Evolutionary conservation across 2,329 filamentous ascomycete species (phyloP).

Genomic region (Epichloe festucae): DNA sequence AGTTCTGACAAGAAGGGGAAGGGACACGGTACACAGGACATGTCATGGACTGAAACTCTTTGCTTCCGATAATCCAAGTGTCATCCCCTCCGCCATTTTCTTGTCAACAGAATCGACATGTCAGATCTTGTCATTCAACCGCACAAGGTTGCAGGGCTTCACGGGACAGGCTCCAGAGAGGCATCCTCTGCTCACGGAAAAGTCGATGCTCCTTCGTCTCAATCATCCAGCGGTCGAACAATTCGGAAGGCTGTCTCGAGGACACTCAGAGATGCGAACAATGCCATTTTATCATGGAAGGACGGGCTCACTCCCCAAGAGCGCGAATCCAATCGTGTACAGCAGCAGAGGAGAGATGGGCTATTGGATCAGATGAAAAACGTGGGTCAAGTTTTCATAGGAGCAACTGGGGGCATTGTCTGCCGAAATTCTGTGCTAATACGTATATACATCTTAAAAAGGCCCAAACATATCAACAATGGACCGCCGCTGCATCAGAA

Average conservation of each 20-base stretch:
- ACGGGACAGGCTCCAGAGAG: not conserved
- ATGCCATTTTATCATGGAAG: conserved; percentile 31
- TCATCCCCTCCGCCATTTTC: not conserved
- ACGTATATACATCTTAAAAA: too few species aligned
- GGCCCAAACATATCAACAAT: conserved; percentile 58
- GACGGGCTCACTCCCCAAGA: conserved; percentile 41
- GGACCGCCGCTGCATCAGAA: conserved; percentile 62
- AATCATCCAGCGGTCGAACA: not conserved
- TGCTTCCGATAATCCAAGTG: not conserved
- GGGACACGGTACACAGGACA: too few species aligned
- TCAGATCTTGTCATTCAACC: conserved; percentile 3
- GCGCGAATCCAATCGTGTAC: conserved; percentile 29
- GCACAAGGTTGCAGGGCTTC: not conserved
- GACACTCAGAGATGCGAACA: conserved; percentile 20
- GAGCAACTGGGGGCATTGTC: not conserved
- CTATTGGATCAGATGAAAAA: conserved; percentile 52
- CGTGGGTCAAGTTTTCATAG: conserved; percentile 28
- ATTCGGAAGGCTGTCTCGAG: conserved; percentile 3
- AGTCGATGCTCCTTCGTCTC: not conserved
- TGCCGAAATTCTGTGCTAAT: not conserved
- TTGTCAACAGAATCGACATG: not conserved
- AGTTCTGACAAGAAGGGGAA: too few species aligned
- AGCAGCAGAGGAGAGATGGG: conserved; percentile 49
- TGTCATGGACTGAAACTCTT: too few species aligned
- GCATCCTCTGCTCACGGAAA: not conserved